Evolutionary conservation across 345 rosid genomes (phyloP), one percentile per base, ranked within the genome.

Genomic region (Litchi chinensis): DNA sequence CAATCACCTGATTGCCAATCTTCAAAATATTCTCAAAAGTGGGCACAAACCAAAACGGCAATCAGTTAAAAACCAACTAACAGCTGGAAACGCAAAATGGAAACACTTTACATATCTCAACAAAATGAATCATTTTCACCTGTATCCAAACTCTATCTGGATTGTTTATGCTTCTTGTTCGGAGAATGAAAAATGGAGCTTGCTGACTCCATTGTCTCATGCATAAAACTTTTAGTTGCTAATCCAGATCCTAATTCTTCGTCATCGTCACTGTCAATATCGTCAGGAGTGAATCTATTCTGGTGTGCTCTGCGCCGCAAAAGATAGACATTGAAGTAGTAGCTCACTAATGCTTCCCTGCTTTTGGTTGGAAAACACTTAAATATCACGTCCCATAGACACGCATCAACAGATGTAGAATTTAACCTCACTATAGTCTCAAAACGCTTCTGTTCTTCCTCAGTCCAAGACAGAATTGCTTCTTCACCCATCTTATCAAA

Each of bases 401-500:
- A 76, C 77, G 52, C 80, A 54, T 67, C 87, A 37, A 71, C 79
- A 13, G 89, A 87, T 60, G 83, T 84, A 68, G 77, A 79, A 63
- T 85, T 87, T 43, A 62, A 78, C 79, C 72, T 82, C 82, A 89
- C 89, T 68, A 87, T 76, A 64, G 79, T 64, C 65, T 87, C 82
- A 60, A 95, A 86, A 77, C 66, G 90, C 74, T 87, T 84, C 79
- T 70, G 83, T 65, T 95, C 99, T 65, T 82, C 77, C 28, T 72
- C 83, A 9, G 85, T 79, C 98, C 98, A 96, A 77, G 82, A 79
- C 67, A 77, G 80, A 65, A 74, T 81, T 40, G 81, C 87, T 59
- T 90, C 88, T 82, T 92, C 98, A 21, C 99, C 99, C 93, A 93
- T 90, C 72, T 78, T 81, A 77, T 92, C 86, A 77, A 93, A 82